Evolutionary conservation across 371 early-diverging fungal species (phyloP).

Genomic region (Globomyces sp.): DNA sequence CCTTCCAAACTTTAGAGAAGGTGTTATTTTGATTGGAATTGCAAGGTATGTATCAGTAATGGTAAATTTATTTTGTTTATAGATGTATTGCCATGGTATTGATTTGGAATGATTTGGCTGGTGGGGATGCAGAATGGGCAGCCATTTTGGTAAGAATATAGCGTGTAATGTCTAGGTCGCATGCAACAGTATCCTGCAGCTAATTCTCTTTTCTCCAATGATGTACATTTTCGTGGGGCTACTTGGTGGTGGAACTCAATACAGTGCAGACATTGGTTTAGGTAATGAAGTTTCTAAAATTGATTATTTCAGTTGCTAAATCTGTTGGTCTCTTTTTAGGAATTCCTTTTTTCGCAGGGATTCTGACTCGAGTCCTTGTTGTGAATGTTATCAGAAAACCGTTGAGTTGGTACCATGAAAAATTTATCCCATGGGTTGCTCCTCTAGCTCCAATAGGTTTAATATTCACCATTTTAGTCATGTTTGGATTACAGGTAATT

Average conservation of each 20-base stretch:
- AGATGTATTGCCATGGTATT: constrained; percentile 79
- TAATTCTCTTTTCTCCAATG: constrained; percentile 63
- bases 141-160: constrained; percentile 55
- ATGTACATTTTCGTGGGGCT: constrained; percentile 54
- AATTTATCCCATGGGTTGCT: constrained; percentile 55
- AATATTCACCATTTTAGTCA: constrained; percentile 67
- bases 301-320: constrained; percentile 38
- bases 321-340: constrained; percentile 70
- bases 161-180: neutral
- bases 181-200: constrained; percentile 69
- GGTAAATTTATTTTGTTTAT: too few species aligned
- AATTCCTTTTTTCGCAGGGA: constrained; percentile 62
- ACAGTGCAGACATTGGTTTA: constrained; percentile 30
- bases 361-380: constrained; percentile 55
- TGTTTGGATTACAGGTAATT: constrained; percentile 66
- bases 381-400: constrained; percentile 22
- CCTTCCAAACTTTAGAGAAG: constrained; percentile 64
- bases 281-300: constrained; percentile 47
- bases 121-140: constrained; percentile 64
- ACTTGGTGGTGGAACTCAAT: constrained; percentile 36
- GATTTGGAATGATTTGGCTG: constrained; percentile 71
- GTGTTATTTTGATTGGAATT: constrained; percentile 71
- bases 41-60: constrained; percentile 34
- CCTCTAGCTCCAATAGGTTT: constrained; percentile 61
- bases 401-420: constrained; percentile 54